These are phyloP conservation scores for Polygonum aviculare DNA, from an alignment of 148 eudicot species.

Conservation along the genomic window DNA sequence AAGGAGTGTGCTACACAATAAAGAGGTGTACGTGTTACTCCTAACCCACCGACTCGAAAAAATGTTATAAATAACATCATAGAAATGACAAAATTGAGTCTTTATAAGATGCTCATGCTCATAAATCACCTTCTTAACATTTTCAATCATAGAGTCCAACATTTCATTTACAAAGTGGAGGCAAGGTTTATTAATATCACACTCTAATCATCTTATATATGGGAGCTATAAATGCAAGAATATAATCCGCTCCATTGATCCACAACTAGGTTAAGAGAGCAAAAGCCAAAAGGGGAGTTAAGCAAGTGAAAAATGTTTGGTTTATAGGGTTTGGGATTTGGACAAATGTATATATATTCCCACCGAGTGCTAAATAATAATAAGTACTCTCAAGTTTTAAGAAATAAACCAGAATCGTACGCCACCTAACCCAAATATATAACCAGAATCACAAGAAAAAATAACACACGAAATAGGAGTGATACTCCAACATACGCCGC, in stretches of 20 bases:
- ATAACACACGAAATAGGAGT: too few species aligned
- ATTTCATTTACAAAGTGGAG: conserved; percentile 22
- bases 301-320: too few species aligned
- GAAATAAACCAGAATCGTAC: too few species aligned
- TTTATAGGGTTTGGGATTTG: too few species aligned
- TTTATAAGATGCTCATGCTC: neutral
- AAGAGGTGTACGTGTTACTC: conserved; percentile 10
- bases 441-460: too few species aligned
- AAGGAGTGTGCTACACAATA: neutral
- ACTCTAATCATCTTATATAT: conserved; percentile 12
- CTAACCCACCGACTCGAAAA: conserved; percentile 15
- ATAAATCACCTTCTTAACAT: conserved; percentile 3
- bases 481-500: too few species aligned
- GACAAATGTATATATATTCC: too few species aligned
- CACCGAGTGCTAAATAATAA: too few species aligned
- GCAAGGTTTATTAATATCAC: conserved; percentile 8
- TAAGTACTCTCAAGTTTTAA: too few species aligned
- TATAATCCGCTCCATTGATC: conserved; percentile 12
- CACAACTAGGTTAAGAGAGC: neutral
- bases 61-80: conserved; percentile 9
- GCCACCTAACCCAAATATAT: too few species aligned
- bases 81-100: neutral
- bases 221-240: neutral
- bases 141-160: conserved; percentile 16
- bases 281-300: too few species aligned